A percentile compares a stretch with the other conserved stretches of the same genome.
These are phyloP conservation scores for Starmera dryadoides DNA, from an alignment of 805 yeast species.

Conservation along the genomic window DNA sequence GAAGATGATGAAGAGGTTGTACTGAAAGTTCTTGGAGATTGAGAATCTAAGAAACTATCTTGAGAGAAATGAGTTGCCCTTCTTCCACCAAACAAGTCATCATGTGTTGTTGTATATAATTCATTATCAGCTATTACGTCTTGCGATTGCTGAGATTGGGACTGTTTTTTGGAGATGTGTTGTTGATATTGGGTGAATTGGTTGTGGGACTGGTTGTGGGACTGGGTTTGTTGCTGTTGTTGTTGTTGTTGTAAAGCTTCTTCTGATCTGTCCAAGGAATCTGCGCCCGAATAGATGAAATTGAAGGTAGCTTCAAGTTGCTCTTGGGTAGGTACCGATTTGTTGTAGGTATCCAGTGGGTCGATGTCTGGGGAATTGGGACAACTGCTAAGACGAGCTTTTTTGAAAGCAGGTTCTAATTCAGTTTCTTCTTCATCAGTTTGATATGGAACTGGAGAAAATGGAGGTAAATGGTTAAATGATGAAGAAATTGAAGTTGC, in stretches of 20 bases:
- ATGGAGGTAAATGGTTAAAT: not conserved
- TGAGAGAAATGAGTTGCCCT: not conserved
- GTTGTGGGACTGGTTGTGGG: slow-evolving; percentile 7
- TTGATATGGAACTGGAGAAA: not conserved
- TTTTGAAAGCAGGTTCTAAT: not conserved
- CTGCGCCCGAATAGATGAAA: slow-evolving; percentile 1
- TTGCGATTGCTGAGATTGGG: too few relatives aligned
- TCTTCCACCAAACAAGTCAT: too few relatives aligned
- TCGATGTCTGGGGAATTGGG: not conserved
- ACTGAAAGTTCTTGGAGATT: not conserved
- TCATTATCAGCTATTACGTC: too few relatives aligned
- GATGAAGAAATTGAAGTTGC: slow-evolving; percentile 5
- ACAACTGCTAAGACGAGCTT: not conserved
- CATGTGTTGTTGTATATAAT: too few relatives aligned
- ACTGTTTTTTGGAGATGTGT: too few relatives aligned
- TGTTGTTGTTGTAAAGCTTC: not conserved
- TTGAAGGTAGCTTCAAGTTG: not conserved
- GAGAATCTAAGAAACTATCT: not conserved
- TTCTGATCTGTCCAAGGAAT: not conserved
- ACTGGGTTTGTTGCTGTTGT: not conserved
- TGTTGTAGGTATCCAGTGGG: not conserved
- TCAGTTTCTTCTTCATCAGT: not conserved
- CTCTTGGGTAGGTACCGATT: not conserved
- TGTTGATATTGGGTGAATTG: not conserved
- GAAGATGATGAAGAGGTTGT: not conserved